Conservation (phyloP, 1,139 yeast genomes). For the Diutina scorzettiae region DNA sequence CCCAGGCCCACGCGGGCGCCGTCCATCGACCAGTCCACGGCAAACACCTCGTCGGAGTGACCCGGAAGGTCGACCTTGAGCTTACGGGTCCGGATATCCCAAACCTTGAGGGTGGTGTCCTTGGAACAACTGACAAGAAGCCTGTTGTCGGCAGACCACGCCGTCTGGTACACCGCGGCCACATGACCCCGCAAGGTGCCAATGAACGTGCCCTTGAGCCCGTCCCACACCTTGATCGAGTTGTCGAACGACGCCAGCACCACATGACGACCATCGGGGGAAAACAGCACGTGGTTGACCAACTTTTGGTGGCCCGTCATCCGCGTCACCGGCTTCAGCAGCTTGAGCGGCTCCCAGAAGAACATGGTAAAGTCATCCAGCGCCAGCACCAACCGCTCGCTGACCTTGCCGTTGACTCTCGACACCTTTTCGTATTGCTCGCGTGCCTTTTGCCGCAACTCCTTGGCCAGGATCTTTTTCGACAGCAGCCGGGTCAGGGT, state of each 20-base stretch:
- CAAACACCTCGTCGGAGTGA: conserved; percentile 88
- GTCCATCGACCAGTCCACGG: conserved; percentile 97
- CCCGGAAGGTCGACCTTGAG: conserved; percentile 88
- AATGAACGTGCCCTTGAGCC: conserved; percentile 78
- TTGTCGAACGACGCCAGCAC: conserved; percentile 95
- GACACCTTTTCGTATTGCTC: conserved; percentile 69
- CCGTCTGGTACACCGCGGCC: conserved; percentile 96
- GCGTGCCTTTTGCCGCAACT: conserved; percentile 24
- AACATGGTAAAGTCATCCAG: conserved; percentile 98
- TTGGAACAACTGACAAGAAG: conserved; percentile 86
- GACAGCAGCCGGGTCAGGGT: conserved; percentile 14
- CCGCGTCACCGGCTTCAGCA: conserved; percentile 73
- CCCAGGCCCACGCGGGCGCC: conserved; percentile 92
- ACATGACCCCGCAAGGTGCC: conserved; percentile 94
- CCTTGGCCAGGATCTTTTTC: conserved; percentile 15
- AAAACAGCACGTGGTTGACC: conserved; percentile 89
- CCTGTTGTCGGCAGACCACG: conserved; percentile 96
- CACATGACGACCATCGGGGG: conserved; percentile 88
- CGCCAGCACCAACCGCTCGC: conserved; percentile 86
- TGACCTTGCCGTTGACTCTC: conserved; percentile 49
- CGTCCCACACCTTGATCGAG: conserved; percentile 93
- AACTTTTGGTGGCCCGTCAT: conserved; percentile 97
- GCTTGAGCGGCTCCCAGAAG: conserved; percentile 83
- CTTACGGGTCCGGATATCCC: conserved; percentile 87
- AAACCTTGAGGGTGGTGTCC: conserved; percentile 92